These are phyloP conservation scores for Fusarium acutatum DNA, from an alignment of 2,329 filamentous ascomycete genomes.

Conservation along the genomic window DNA sequence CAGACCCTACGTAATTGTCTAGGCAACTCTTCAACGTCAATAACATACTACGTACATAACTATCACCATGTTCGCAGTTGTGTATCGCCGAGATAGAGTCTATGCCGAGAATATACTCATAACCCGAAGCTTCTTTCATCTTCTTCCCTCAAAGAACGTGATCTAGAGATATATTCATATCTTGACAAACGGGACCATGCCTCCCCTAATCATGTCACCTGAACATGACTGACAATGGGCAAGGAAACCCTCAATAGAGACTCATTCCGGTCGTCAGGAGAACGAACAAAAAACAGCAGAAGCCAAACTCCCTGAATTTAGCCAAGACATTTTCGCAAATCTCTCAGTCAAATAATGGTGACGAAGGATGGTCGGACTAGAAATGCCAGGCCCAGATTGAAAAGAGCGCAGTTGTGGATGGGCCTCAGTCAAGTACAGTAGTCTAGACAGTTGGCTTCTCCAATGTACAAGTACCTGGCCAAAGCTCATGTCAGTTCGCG, in stretches of 20 bases:
- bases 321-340: conserved; percentile 15
- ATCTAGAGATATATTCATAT: neutral
- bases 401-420: conserved; percentile 3
- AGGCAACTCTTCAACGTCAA: neutral
- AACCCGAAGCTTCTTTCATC: neutral
- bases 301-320: conserved; percentile 18
- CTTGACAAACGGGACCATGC: neutral
- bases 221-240: neutral
- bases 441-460: neutral
- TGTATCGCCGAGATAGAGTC: neutral
- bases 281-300: conserved; percentile 14
- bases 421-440: neutral
- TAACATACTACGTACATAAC: neutral
- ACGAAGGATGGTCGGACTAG: conserved; percentile 22
- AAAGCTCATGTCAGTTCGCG: conserved; percentile 7
- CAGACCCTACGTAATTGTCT: neutral
- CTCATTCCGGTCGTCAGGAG: neutral
- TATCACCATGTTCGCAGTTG: neutral
- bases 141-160: neutral
- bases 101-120: neutral
- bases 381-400: neutral
- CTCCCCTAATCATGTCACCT: neutral
- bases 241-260: no score
- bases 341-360: neutral
- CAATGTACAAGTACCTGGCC: neutral